Base-by-base conservation (phyloP, 2,329 filamentous ascomycete species). In the Pseudogymnoascus sp. region DNA sequence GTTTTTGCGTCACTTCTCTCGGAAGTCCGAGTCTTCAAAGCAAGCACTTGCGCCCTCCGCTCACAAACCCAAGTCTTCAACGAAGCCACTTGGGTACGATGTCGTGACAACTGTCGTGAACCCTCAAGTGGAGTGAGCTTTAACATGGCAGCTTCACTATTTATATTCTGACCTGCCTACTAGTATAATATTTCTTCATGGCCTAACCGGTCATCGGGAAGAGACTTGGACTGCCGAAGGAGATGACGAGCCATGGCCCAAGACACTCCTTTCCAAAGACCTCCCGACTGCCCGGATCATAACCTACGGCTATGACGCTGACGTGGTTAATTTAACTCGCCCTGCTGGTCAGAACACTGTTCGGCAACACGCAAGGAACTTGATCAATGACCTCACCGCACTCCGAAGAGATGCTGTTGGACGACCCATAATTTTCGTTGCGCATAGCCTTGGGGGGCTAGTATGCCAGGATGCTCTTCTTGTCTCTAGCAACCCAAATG, bases 171-270 rank as follows among this genome's bases (percentile, higher is more conserved):
- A 19, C 60, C 47, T 61, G 35, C 21, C 47, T 64, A 15, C 21
- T 35, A 70, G 67, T 50, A 71, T 78, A 19, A 74, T 76, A 62
- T 78, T 79, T 62, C 65, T 79, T 26, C 78, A 79, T 47, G 77
- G 77, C 4, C 67, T 79, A 10, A 75, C 71, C 1, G 78, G 77
- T 1, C 68, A 77, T 63, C 73, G 76, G 1, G 71, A 75, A 4
- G 70, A 62, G 2, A 78, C 76, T 2, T 79, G 77, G 77, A 77
- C 73, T 7, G 73, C 71, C 5, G 38, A 67, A 0, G 70, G 68
- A 2, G 67, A 67, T 15, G 19, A 42, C 7, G 59, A 57, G n/a
- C 73, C 75, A 2, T 78, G 76, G 76, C 75, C 75, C 0, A 44
- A 71, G 61, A 66, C 66, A 0, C 67, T 78, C 19, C 70, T 78